Base-by-base conservation (phyloP, 2,329 filamentous ascomycete genomes). In the Didymella exigua region DNA sequence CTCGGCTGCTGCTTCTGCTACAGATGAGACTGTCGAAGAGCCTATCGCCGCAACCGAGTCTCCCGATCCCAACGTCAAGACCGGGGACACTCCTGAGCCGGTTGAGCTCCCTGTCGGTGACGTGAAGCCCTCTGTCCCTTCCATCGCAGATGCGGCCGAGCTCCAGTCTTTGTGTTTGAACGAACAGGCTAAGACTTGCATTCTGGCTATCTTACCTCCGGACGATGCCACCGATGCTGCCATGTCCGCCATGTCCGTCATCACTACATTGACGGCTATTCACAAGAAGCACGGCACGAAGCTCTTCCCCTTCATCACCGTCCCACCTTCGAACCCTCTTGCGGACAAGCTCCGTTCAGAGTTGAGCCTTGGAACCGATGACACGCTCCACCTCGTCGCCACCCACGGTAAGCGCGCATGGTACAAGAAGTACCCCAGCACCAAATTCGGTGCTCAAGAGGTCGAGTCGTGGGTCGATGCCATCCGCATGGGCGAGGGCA, bases 391-490 rank as follows among this genome's bases (percentile, higher is more conserved):
- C 69, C 77, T 98, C 38, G 80, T 98, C 49, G 92, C 92, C 14
- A 75, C 96, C 55, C 97, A 97, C 74, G 89, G 85, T 27, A 91
- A 93, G 68, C 86, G 92, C 49, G 83, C 84, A 36, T 99, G 95
- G 95, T 96, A 88, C 85, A 88, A 89, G 67, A 84, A 83, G 54
- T 95, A 90, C 73, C 78, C 84, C 42, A 85, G 83, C 6, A 74
- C 76, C 8, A 73, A 76, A 14, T 86, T 86, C 38, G 84, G 83
- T 49, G 70, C 81, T 21, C 79, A 83, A 49, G 84, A 82, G 23
- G 79, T 99, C 26, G 91, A 96, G 77, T 79, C 80, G 58, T 99
- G 93, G 91, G 85, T 99, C 55, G 95, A 99, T 69, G 83, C 85
- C n/a, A 91, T 98, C 59, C 87, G 91, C 31, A 83, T 99, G 81